Percentiles rank a stretch among this genome's conserved stretches.
Evolutionary conservation across 192 early-diverging fungal species (phyloP).

Genomic region (Umbelopsis sp.): DNA sequence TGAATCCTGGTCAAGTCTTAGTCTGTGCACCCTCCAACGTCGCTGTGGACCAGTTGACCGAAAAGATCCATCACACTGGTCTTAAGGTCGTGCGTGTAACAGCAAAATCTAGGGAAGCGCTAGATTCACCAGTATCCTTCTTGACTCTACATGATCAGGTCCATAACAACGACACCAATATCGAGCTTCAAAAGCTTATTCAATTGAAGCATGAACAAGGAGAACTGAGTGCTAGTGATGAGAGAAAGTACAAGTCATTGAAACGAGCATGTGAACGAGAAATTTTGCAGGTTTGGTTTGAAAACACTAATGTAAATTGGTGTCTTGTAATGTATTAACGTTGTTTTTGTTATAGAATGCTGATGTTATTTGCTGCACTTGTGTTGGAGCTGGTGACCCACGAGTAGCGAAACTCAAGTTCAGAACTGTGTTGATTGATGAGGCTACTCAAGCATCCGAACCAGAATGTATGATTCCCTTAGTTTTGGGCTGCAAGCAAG

Average conservation of each 20-base stretch:
- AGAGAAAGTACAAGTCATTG: conserved; percentile 81
- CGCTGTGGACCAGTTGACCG: conserved; percentile 97
- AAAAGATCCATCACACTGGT: conserved; percentile 94
- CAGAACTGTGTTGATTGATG: conserved; percentile 94
- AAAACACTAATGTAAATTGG: not conserved
- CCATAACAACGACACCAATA: conserved; percentile 90
- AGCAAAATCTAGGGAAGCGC: conserved; percentile 90
- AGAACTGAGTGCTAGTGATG: conserved; percentile 88
- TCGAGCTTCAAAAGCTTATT: conserved; percentile 91
- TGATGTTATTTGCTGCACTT: conserved; percentile 98
- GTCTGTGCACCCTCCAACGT: conserved; percentile 99
- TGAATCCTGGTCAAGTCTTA: conserved; percentile 89
- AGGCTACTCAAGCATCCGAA: conserved; percentile 96
- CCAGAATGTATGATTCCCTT: conserved; percentile 98
- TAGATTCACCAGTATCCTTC: conserved; percentile 94
- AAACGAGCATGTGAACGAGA: conserved; percentile 89
- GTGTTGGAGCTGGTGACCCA: conserved; percentile 96
- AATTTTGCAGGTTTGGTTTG: conserved; percentile 70
- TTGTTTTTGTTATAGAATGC: conserved; percentile 60
- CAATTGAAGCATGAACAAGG: conserved; percentile 87
- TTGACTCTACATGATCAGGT: conserved; percentile 98
- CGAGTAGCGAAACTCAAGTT: conserved; percentile 88
- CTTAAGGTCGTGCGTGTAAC: conserved; percentile 94
- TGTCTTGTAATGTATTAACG: not conserved
- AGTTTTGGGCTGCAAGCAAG: conserved; percentile 94